phyloP scores from a whole-genome alignment of 495 filamentous ascomycete species.

The Penicillium angulare region DNA sequence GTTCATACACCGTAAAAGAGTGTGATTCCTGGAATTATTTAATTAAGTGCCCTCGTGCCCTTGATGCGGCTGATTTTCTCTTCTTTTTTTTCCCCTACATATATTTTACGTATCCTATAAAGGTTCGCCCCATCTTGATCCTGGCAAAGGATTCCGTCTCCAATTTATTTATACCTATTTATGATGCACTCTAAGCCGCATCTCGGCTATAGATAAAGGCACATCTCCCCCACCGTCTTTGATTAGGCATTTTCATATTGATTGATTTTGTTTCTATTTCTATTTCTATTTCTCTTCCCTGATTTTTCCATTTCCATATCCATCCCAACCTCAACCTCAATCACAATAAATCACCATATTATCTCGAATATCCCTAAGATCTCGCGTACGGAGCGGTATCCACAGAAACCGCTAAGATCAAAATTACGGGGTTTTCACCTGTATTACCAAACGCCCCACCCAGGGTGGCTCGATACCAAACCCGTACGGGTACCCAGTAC shows the following conservation, averaged over 20 bases:
- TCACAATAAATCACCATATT: too few relatives aligned
- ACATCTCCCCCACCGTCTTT: neutral
- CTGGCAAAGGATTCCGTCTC: too few relatives aligned
- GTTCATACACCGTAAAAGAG: too few relatives aligned
- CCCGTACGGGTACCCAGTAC: conserved; percentile 1
- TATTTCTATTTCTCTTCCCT: neutral
- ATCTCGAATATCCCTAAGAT: too few relatives aligned
- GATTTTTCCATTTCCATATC: neutral
- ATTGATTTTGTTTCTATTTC: neutral
- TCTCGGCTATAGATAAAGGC: conserved; percentile 6
- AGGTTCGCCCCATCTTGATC: neutral
- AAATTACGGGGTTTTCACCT: neutral
- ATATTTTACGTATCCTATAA: too few relatives aligned
- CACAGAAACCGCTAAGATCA: neutral
- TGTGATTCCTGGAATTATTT: neutral
- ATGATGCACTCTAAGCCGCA: neutral
- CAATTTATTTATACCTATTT: too few relatives aligned
- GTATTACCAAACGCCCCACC: neutral
- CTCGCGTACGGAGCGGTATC: too few relatives aligned
- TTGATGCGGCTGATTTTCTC: neutral
- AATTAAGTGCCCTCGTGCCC: neutral
- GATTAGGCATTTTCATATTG: neutral
- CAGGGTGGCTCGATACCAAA: neutral
- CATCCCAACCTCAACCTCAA: too few relatives aligned
- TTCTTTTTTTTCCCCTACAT: neutral